These are phyloP conservation scores for Agaricus blazei DNA, from an alignment of 768 basidiomycete species.

Conservation along the genomic window DNA sequence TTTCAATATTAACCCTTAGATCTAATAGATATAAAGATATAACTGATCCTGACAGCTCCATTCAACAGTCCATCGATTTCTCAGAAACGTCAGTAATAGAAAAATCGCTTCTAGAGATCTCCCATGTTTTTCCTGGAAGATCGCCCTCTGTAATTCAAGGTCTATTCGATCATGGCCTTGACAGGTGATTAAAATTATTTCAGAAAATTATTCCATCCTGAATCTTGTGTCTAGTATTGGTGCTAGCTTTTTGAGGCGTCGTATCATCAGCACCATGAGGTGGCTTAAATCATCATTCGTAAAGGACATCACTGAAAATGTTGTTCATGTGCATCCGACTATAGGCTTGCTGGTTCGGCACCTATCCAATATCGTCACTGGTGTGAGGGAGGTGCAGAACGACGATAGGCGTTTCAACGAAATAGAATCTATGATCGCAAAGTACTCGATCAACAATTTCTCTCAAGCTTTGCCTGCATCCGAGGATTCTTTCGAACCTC, in stretches of 20 bases:
- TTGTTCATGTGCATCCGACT: slow-evolving; percentile 23
- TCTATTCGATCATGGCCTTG: slow-evolving; percentile 25
- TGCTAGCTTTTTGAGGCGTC: slow-evolving; percentile 23
- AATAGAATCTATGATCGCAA: slow-evolving; percentile 35
- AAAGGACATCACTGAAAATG: slow-evolving; percentile 23
- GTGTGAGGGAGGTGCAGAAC: slow-evolving; percentile 2
- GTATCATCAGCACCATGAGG: slow-evolving; percentile 31
- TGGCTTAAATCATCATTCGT: slow-evolving; percentile 16
- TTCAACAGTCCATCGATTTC: neutral
- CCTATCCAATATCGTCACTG: slow-evolving; percentile 12
- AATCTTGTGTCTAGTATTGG: slow-evolving; percentile 12
- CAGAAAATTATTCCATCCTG: no score
- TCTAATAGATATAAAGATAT: neutral
- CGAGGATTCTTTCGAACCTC: no score
- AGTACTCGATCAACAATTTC: slow-evolving; percentile 21
- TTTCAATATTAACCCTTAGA: neutral
- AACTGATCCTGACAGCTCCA: neutral
- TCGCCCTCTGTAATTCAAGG: slow-evolving; percentile 13
- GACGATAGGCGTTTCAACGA: neutral
- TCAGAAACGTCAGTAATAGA: neutral
- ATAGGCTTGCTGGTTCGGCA: slow-evolving; percentile 19
- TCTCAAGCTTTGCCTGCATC: no score
- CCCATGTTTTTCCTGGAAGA: neutral
- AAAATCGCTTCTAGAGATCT: neutral
- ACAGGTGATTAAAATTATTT: slow-evolving; percentile 12